A percentile compares a stretch with the other conserved stretches of the same genome.
phyloP scores from a whole-genome alignment of 176 grass and related monocot genomes.

The Carex parvula region DNA sequence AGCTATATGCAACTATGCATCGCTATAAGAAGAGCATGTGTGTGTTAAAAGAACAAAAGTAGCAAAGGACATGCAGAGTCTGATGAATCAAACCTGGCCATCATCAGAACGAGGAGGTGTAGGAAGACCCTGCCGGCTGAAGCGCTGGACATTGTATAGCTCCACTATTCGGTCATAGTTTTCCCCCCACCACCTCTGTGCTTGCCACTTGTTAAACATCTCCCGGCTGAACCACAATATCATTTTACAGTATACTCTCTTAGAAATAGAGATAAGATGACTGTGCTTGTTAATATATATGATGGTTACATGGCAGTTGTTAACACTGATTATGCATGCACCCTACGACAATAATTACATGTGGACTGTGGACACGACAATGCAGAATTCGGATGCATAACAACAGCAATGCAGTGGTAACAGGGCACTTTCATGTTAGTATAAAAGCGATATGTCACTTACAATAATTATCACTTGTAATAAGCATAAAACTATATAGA shows the following conservation, averaged over 20 bases:
- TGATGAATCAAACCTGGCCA: constrained; percentile 38
- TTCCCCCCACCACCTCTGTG: constrained; percentile 99
- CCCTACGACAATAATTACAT: not conserved
- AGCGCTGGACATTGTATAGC: constrained; percentile 90
- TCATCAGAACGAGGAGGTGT: constrained; percentile 81
- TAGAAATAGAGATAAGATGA: constrained; percentile 5
- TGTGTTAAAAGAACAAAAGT: not conserved
- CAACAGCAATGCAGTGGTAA: not conserved
- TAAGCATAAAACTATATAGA: not conserved
- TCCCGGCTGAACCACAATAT: constrained; percentile 54
- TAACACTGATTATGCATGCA: not conserved
- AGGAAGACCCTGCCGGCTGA: constrained; percentile 64
- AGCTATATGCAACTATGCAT: not conserved
- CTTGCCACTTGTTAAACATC: constrained; percentile 98
- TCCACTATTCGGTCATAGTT: constrained; percentile 98
- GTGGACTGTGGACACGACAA: not conserved
- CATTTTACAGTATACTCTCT: not conserved
- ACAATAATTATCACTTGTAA: not conserved
- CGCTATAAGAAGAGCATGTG: not conserved
- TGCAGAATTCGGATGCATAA: not conserved
- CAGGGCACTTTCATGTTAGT: not conserved
- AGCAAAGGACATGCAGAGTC: not conserved
- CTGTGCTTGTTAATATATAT: not conserved
- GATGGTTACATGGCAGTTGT: not conserved
- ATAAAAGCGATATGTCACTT: not conserved